Evolutionary conservation across 768 basidiomycete species (phyloP), one percentile per base, ranked within the genome.

Genomic region (Termitomyces sp.): DNA sequence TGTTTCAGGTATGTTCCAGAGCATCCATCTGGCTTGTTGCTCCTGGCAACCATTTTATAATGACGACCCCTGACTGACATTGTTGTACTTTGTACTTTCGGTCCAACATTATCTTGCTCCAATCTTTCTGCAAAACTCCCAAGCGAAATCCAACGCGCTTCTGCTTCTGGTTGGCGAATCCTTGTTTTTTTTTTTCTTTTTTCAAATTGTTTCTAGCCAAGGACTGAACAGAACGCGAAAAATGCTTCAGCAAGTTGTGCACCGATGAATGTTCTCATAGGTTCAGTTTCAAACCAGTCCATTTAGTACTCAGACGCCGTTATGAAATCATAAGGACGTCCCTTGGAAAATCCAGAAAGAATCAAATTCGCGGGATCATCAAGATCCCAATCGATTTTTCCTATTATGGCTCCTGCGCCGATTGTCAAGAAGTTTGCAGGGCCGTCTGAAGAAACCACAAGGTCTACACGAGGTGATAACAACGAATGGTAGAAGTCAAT

Each of bases 391-490:
- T 63, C 64, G 28, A 26, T 33, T 26, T 54, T 48, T 60, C 55
- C 46, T 33, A 61, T 57, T 57, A 13, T 45, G 56, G 22, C 22
- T 30, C 16, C 26, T 22, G 30, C 56, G 18, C 33, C 50, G 53
- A 33, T 53, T 58, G 57, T 64, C 60, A 63, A 62, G 63, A 57
- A 52, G 16, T 44, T 26, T 44, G 40, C 45, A 58, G 45, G 51
- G 52, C 14, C 24, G 46, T 49, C 56, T n/a, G n/a, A 32, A 43
- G 40, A 26, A 43, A 52, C 66, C 69, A 67, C 64, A 68, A 66
- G 67, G 66, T 61, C 43, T 60, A 62, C 63, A 66, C 61, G 66
- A 71, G 64, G 72, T 72, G 69, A 70, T 65, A 67, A 62, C 68
- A 71, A 63, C 59, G 59, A 63, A 61, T 54, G 58, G 64, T 63